Evolutionary conservation across 2,329 filamentous ascomycete species (phyloP).

Genomic region (Amauroascus niger): DNA sequence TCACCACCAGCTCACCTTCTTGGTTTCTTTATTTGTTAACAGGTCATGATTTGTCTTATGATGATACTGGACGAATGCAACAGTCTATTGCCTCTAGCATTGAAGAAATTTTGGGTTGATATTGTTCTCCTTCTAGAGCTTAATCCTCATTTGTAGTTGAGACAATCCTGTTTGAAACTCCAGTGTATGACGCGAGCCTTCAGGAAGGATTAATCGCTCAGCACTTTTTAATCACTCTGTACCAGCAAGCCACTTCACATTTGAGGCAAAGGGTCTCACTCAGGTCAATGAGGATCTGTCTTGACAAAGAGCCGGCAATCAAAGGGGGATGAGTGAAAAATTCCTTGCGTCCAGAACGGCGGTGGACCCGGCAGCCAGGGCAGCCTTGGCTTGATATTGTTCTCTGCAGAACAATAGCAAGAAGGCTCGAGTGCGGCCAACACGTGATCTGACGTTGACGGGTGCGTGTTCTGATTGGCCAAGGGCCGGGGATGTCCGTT

Average conservation of each 20-base stretch:
- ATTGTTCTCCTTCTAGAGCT: slow-evolving; percentile 1
- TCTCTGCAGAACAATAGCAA: slow-evolving; percentile 21
- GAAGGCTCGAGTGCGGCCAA: background rate
- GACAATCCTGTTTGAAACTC: too few species aligned
- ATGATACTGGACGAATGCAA: background rate
- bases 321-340: too few species aligned
- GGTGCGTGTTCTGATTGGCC: slow-evolving; percentile 1
- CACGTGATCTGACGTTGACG: slow-evolving; percentile 6
- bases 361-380: too few species aligned
- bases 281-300: too few species aligned
- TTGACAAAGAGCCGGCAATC: too few species aligned
- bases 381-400: slow-evolving; percentile 17
- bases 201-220: too few species aligned
- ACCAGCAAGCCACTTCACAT: too few species aligned
- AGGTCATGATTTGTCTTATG: background rate
- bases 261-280: too few species aligned
- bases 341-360: too few species aligned
- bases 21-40: background rate
- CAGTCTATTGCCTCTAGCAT: background rate
- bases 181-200: too few species aligned
- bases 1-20: background rate
- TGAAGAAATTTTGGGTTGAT: background rate
- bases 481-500: background rate
- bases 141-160: background rate
- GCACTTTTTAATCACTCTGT: too few species aligned